A percentile compares a stretch with the other conserved stretches of the same genome.
phyloP scores from a whole-genome alignment of 1,284 basidiomycete species.

The Apiotrichum siamense region DNA sequence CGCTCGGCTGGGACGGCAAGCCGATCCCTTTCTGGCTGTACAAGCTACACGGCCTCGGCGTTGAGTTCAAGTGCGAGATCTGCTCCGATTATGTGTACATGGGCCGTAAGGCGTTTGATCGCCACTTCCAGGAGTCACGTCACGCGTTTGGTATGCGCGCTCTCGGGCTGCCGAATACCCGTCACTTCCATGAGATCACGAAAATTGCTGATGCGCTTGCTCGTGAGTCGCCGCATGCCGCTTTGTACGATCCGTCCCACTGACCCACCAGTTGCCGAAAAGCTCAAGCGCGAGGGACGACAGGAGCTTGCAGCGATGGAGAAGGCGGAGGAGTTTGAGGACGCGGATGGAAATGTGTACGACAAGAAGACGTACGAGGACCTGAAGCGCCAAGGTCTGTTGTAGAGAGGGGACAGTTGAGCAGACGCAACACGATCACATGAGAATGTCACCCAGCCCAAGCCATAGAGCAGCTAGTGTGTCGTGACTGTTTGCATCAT shows the following conservation, averaged over 20 bases:
- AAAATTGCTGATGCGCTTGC: slow-evolving; percentile 92
- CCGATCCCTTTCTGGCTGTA: slow-evolving; percentile 99
- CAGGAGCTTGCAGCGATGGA: slow-evolving; percentile 86
- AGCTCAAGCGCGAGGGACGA: slow-evolving; percentile 86
- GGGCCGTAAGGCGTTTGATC: slow-evolving; percentile 55
- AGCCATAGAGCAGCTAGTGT: background rate
- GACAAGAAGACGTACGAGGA: slow-evolving; percentile 46
- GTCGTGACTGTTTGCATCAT: background rate
- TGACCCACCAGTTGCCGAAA: slow-evolving; percentile 63
- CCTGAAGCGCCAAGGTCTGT: slow-evolving; percentile 45
- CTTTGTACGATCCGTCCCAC: slow-evolving; percentile 39
- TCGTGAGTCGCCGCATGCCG: slow-evolving; percentile 49
- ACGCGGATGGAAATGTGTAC: slow-evolving; percentile 86
- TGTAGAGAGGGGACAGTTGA: slow-evolving; percentile 21
- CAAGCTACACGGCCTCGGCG: slow-evolving; percentile 93
- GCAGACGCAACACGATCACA: background rate
- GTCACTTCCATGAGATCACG: slow-evolving; percentile 98
- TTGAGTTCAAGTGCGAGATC: slow-evolving; percentile 96
- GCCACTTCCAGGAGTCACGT: slow-evolving; percentile 67
- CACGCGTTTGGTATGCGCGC: slow-evolving; percentile 99
- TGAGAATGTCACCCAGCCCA: background rate
- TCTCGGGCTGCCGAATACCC: slow-evolving; percentile 92
- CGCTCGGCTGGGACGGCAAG: slow-evolving; percentile 96
- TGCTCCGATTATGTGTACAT: slow-evolving; percentile 94
- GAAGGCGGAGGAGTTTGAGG: slow-evolving; percentile 93